Percentiles rank a stretch among this genome's conserved stretches.
phyloP scores from a whole-genome alignment of 495 filamentous ascomycete genomes.

The Neurospora sp. region DNA sequence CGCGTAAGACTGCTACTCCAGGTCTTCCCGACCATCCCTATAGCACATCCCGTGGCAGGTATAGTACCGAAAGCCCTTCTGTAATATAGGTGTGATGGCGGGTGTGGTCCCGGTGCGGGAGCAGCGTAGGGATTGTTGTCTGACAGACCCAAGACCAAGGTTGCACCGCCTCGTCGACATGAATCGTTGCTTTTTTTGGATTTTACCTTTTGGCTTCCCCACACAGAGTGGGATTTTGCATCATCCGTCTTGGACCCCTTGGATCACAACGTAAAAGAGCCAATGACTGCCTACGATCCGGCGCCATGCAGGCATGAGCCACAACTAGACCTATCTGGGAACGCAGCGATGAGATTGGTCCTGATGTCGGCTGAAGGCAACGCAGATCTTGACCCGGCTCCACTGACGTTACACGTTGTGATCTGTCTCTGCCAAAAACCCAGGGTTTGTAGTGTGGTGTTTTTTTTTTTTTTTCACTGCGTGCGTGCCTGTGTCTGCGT shows the following conservation, averaged over 20 bases:
- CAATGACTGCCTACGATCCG: constrained; percentile 9
- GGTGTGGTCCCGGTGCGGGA: not conserved
- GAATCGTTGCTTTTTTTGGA: constrained; percentile 26
- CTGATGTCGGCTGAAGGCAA: not conserved
- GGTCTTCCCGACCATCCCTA: not conserved
- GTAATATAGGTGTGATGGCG: not conserved
- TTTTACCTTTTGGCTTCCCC: constrained; percentile 20
- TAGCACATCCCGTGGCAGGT: not conserved
- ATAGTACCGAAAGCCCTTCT: not conserved
- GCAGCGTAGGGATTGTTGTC: not conserved
- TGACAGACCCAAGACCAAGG: constrained; percentile 12
- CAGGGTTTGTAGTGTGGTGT: not conserved
- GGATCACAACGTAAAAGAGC: constrained; percentile 13
- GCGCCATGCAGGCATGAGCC: constrained; percentile 14
- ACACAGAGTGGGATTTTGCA: constrained; percentile 4
- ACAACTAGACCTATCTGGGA: constrained; percentile 15
- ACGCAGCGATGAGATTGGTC: not conserved
- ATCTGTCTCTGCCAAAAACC: not conserved
- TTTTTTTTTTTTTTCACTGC: not conserved
- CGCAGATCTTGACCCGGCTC: not conserved
- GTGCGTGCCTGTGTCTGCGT: not conserved
- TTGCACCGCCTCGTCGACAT: constrained; percentile 19
- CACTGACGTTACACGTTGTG: not conserved
- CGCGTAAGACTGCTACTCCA: not conserved
- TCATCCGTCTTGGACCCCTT: not conserved